Percentiles rank a stretch among this genome's conserved stretches.
Conservation (phyloP, 257 asterid species). For the Solanum megistacrolobum region DNA sequence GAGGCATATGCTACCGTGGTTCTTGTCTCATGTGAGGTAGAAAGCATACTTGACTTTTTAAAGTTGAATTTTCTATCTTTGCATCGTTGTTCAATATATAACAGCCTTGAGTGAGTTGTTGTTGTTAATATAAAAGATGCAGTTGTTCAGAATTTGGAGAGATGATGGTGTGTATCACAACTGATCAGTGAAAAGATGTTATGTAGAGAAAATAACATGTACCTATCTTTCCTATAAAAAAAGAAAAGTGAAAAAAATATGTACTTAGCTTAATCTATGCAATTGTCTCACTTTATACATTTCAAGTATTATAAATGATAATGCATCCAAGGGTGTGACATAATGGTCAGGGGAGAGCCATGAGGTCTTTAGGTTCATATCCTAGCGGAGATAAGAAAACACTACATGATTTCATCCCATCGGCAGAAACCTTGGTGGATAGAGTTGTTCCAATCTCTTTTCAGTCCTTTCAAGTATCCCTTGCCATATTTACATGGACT, state of each 20-base stretch:
- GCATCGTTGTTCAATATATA: background rate
- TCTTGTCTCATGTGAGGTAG: constrained; percentile 92
- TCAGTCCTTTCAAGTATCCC: background rate
- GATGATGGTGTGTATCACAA: background rate
- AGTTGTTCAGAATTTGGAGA: background rate
- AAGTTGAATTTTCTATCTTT: background rate
- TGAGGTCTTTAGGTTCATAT: background rate
- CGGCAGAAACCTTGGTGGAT: background rate
- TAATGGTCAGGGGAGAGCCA: background rate
- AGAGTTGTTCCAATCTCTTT: background rate
- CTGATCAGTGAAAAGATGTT: background rate
- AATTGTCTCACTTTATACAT: background rate
- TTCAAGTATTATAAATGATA: background rate
- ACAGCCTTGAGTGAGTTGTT: background rate
- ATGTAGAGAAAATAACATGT: background rate
- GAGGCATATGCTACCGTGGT: constrained; percentile 91
- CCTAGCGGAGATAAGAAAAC: background rate
- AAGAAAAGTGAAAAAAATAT: background rate
- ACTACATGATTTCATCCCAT: background rate
- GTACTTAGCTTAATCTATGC: background rate
- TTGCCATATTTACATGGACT: background rate
- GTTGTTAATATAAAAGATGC: background rate
- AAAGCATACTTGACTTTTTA: background rate
- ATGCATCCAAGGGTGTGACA: background rate
- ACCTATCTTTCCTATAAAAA: background rate